Evolutionary conservation across 768 basidiomycete species (phyloP), one percentile per base, ranked within the genome.

Genomic region (Gymnopilus junonius): DNA sequence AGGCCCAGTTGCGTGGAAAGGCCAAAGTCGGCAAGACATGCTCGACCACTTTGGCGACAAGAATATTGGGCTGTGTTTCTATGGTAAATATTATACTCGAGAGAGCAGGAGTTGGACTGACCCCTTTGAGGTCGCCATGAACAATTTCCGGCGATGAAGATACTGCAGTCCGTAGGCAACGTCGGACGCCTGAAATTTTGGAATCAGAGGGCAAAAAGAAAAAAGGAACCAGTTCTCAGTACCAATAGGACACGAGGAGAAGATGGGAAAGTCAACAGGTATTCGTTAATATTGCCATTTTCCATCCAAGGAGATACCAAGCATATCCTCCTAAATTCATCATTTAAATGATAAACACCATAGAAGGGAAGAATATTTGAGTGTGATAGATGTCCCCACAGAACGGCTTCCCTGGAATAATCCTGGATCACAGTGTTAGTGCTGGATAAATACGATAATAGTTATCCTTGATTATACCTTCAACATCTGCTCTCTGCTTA

Each of bases 21-120:
- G 15, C 84, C 84, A 56, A 85, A 85, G 66, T 85, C 84, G 27
- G 83, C 79, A 4, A 85, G 73, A 58, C 82, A 83, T 11, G 84
- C 85, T 25, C 73, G 71, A 14, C 75, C 75, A 12, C 73, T 64
- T 66, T 71, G 5, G 79, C 80, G 17, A 85, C 75, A 21, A 85
- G 75, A 48, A 86, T 80, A 59, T 85, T 85, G 14, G 72, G 72
- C 82, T 85, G 59, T 0, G 37, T 14, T 32, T 53, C 20, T 31
- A 45, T 20, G 56, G 4, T 14, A 15, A 59, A 10, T 34, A 15
- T n/a, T 48, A 20, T 37, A 8, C 8, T 21, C 3, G 4, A 3
- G 25, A 46, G 14, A 7, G 15, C 2, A 25, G 34, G 15, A 34
- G 35, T 42, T 15, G 23, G 4, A 46, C 71, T 50, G 55, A 81